Percentiles rank a stretch among this genome's conserved stretches.
Conservation (phyloP, 2,329 filamentous ascomycete genomes). For the Hypomyces perniciosus region DNA sequence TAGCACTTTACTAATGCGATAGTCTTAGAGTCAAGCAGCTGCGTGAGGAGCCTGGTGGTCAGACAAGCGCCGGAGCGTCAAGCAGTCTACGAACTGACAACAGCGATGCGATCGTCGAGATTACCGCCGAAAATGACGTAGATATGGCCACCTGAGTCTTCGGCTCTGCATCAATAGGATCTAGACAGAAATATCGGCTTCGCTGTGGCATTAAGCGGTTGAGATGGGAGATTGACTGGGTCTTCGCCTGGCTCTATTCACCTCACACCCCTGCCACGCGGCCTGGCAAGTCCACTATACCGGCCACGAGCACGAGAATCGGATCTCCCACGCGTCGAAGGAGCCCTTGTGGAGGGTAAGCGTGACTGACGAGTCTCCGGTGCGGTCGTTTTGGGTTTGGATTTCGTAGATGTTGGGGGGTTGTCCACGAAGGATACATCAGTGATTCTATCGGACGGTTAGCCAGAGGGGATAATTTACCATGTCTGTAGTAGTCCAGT, state of each 20-base stretch:
- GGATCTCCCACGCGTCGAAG: constrained; percentile 27
- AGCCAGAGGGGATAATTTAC: background rate
- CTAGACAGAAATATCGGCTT: background rate
- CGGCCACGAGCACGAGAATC: constrained; percentile 29
- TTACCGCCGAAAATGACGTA: constrained; percentile 22
- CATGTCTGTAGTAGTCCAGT: background rate
- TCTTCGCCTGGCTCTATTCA: constrained; percentile 23
- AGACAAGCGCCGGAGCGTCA: constrained; percentile 79
- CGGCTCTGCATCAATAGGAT: background rate
- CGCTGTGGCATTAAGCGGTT: too few relatives aligned
- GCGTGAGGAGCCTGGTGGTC: constrained; percentile 75
- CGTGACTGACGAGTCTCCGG: constrained; percentile 41
- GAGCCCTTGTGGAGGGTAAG: constrained; percentile 40
- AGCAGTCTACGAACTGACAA: constrained; percentile 68
- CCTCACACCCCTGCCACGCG: constrained; percentile 40
- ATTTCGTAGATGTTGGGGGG: constrained; percentile 53
- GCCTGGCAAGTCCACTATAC: constrained; percentile 40
- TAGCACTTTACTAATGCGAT: constrained; percentile 17
- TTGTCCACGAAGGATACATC: constrained; percentile 90
- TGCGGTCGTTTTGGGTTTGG: constrained; percentile 40
- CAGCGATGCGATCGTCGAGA: constrained; percentile 14
- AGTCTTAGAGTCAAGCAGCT: constrained; percentile 66
- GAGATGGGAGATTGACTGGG: too few relatives aligned
- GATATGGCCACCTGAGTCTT: constrained; percentile 26
- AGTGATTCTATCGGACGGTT: constrained; percentile 59